These are phyloP conservation scores for Agrostemma githago DNA, from an alignment of 148 eudicot genomes.

Conservation along the genomic window DNA sequence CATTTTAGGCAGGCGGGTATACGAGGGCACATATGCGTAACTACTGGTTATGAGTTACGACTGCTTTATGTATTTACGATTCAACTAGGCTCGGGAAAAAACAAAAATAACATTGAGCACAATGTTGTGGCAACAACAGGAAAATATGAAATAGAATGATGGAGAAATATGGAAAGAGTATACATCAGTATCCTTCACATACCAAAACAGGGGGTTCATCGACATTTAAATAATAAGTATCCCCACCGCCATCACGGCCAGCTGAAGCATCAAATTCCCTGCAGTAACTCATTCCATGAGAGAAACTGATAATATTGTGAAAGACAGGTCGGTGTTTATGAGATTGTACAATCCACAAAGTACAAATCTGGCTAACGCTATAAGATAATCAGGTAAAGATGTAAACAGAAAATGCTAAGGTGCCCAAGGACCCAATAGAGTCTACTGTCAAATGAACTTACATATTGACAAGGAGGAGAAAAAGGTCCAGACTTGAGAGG, in stretches of 20 bases:
- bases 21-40: no score
- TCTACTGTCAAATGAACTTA: background rate
- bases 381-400: background rate
- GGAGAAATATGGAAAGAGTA: background rate
- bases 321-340: background rate
- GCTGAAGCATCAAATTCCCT: slow-evolving; percentile 33
- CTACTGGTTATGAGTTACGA: no score
- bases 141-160: background rate
- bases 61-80: no score
- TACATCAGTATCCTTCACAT: slow-evolving; percentile 16
- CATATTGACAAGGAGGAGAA: background rate
- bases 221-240: slow-evolving; percentile 16
- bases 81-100: background rate
- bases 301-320: background rate
- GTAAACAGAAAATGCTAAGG: background rate
- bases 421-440: background rate
- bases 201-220: slow-evolving; percentile 28
- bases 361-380: background rate
- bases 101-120: background rate
- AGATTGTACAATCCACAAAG: background rate
- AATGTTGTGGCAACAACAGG: background rate
- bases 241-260: slow-evolving; percentile 17
- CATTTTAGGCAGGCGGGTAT: no score
- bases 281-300: slow-evolving; percentile 19
- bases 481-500: background rate